Evolutionary conservation across 2,329 filamentous ascomycete species (phyloP), one percentile per base, ranked within the genome.

Genomic region (Penicillium sp.): DNA sequence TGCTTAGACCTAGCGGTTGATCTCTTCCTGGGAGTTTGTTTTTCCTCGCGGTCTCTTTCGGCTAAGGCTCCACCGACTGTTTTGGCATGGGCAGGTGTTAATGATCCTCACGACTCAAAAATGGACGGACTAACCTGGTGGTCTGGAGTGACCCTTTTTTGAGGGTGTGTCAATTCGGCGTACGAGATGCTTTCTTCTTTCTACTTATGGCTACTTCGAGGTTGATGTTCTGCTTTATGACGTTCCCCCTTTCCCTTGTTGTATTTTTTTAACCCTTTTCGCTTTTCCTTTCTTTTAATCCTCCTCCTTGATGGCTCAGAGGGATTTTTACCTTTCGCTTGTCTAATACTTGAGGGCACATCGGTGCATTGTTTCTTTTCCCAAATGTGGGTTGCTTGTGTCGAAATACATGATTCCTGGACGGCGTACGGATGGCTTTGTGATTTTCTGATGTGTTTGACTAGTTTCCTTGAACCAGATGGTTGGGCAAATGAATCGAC

Each of bases 11-110:
- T 46, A 52, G 52, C 59, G 48, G 53, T 57, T 54, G 45, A 53
- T 49, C 55, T 53, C 51, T 55, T 52, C 21, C 51, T 55, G 41
- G 55, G 54, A 55, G 51, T 55, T 61, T 62, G 34, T 49, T 47
- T 56, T 44, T 46, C 48, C 51, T 46, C 46, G 45, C 51, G 41
- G 50, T 60, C 52, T 54, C 55, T 60, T 60, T 61, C 61, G 63
- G 63, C 63, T 62, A 55, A 60, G 56, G 55, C 60, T 57, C 58
- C 51, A 55, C 52, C 60, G 63, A 62, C 58, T 56, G 60, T 64
- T 67, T 56, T 64, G 70, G 70, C 70, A 73, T 72, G 68, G 69
- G 59, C 65, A 66, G 70, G 70, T 73, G 69, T 70, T 73, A 60
- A 72, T 67, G 70, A 73, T 72, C 64, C 67, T 66, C 69, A 71